A percentile compares a stretch with the other conserved stretches of the same genome.
These are phyloP conservation scores for Plenodomus tracheiphilus DNA, from an alignment of 2,329 filamentous ascomycete genomes.

Conservation along the genomic window DNA sequence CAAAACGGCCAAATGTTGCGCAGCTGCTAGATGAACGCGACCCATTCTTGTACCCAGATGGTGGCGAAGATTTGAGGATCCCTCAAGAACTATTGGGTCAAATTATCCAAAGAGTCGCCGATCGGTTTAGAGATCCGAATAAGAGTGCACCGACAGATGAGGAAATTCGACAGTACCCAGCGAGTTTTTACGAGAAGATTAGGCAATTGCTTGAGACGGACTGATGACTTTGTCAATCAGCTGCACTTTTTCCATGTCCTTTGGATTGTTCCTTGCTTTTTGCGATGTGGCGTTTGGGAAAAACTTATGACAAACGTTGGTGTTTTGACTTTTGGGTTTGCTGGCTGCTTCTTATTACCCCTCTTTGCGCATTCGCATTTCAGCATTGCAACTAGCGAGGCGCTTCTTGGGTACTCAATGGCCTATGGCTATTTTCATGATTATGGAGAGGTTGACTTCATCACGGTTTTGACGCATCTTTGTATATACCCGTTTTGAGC, in stretches of 20 bases:
- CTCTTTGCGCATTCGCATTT: slow-evolving; percentile 7
- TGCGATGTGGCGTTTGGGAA: too few relatives aligned
- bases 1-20: slow-evolving; percentile 59
- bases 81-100: slow-evolving; percentile 60
- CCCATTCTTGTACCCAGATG: slow-evolving; percentile 62
- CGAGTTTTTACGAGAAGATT: slow-evolving; percentile 54
- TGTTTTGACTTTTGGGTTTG: neutral
- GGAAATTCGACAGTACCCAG: slow-evolving; percentile 54
- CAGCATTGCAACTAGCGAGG: slow-evolving; percentile 2
- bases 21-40: slow-evolving; percentile 61
- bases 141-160: slow-evolving; percentile 60
- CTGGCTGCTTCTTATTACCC: neutral
- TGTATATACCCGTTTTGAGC: slow-evolving; percentile 8
- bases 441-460: neutral
- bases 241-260: too few relatives aligned
- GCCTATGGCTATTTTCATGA: neutral
- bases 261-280: too few relatives aligned
- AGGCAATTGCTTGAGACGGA: slow-evolving; percentile 43
- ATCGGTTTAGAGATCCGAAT: slow-evolving; percentile 58
- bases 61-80: slow-evolving; percentile 54
- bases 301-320: too few relatives aligned
- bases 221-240: too few relatives aligned
- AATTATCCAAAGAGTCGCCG: slow-evolving; percentile 62
- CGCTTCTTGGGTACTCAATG: slow-evolving; percentile 1
- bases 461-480: neutral